These are phyloP conservation scores for Saccharomyces eubayanus DNA, from an alignment of 805 yeast species.

Conservation along the genomic window DNA sequence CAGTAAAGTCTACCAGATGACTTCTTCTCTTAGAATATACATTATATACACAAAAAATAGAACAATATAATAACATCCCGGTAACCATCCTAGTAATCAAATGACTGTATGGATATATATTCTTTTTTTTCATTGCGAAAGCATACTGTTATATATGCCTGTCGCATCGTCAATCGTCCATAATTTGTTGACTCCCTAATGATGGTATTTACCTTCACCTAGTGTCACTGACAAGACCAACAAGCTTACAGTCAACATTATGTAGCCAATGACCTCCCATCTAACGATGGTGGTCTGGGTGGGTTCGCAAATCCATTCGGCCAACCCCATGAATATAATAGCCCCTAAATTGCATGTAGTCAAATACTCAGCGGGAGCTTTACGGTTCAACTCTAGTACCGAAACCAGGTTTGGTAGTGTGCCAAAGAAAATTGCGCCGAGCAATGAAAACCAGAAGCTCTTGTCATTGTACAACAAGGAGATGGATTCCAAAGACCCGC, in stretches of 20 bases:
- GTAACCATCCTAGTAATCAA: not conserved
- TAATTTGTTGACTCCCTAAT: not conserved
- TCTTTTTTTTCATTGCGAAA: not conserved
- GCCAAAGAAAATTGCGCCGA: slow-evolving; percentile 18
- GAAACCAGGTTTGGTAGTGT: slow-evolving; percentile 21
- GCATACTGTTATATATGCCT: not conserved
- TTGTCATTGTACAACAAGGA: slow-evolving; percentile 9
- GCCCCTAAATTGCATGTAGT: slow-evolving; percentile 24
- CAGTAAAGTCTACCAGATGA: not conserved
- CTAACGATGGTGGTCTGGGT: slow-evolving; percentile 24
- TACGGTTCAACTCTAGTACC: slow-evolving; percentile 18
- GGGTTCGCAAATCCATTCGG: slow-evolving; percentile 26
- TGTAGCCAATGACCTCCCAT: slow-evolving; percentile 29
- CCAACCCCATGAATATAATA: slow-evolving; percentile 24
- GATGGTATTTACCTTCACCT: slow-evolving; percentile 9
- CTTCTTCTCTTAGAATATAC: not conserved
- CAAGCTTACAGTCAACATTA: slow-evolving; percentile 20
- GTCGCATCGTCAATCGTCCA: not conserved
- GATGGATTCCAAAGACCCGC: slow-evolving; percentile 3
- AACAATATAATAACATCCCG: not conserved
- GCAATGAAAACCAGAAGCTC: slow-evolving; percentile 14
- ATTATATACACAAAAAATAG: not conserved
- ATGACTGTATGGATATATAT: not conserved
- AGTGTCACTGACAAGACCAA: slow-evolving; percentile 16
- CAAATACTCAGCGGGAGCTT: slow-evolving; percentile 21